These are phyloP conservation scores for Thraustotheca clavata DNA, from an alignment of 352 stramenopile species.

Conservation along the genomic window DNA sequence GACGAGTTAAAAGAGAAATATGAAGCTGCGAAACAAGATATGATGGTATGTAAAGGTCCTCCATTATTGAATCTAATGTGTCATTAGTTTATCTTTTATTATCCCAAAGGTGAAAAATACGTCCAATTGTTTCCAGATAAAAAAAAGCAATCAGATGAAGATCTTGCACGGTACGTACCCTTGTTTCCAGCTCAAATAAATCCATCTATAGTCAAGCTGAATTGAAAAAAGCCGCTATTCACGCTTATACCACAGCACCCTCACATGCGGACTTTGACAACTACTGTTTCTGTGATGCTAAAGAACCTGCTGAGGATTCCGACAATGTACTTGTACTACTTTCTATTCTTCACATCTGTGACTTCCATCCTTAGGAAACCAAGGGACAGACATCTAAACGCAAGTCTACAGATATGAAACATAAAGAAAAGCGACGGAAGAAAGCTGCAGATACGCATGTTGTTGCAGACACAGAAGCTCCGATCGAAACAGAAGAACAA, in stretches of 20 bases:
- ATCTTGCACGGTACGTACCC: conserved; percentile 1
- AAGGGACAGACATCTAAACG: conserved; percentile 1
- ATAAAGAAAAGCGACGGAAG: conserved; percentile 14
- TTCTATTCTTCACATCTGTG: background rate
- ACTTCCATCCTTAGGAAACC: background rate
- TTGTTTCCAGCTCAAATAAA: background rate
- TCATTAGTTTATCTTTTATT: conserved; percentile 14
- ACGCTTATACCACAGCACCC: background rate
- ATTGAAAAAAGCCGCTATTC: conserved; percentile 11
- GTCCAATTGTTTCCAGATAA: conserved; percentile 17
- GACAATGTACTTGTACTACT: background rate
- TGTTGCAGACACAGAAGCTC: background rate
- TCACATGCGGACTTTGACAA: conserved; percentile 1
- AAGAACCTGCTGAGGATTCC: background rate
- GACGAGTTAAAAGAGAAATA: conserved; percentile 1
- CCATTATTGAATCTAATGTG: background rate
- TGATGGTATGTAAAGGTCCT: conserved; percentile 6
- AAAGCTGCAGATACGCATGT: background rate
- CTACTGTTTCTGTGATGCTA: conserved; percentile 19
- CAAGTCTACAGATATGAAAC: background rate
- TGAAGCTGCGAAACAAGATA: conserved; percentile 13
- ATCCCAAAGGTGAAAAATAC: conserved; percentile 19
- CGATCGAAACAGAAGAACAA: background rate
- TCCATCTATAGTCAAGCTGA: background rate
- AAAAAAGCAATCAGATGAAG: conserved; percentile 6